Evolutionary conservation across 2,329 filamentous ascomycete genomes (phyloP).

Genomic region (Arthrinium puccinioides): DNA sequence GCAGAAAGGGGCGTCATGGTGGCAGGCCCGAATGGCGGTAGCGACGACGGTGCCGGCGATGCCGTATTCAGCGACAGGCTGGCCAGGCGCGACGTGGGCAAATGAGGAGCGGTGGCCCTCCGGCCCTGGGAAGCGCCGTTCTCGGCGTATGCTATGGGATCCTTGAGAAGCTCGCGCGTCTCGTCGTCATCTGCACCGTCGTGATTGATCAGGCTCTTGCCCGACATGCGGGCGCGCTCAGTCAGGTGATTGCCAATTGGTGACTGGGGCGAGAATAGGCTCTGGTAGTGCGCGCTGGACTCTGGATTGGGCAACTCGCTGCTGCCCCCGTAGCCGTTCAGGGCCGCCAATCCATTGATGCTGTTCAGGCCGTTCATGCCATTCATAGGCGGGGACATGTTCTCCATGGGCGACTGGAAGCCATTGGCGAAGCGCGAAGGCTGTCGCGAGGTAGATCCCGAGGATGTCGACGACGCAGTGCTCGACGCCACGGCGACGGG

Average conservation of each 20-base stretch:
- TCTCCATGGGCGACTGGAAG: slow-evolving; percentile 54
- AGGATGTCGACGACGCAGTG: slow-evolving; percentile 34
- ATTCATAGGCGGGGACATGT: slow-evolving; percentile 53
- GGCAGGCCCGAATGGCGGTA: slow-evolving; percentile 37
- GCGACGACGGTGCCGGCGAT: slow-evolving; percentile 48
- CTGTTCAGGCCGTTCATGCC: slow-evolving; percentile 20
- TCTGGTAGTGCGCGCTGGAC: slow-evolving; percentile 46
- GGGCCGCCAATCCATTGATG: slow-evolving; percentile 18
- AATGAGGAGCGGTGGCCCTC: slow-evolving; percentile 63
- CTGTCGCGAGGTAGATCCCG: slow-evolving; percentile 41
- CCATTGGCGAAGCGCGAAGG: slow-evolving; percentile 51
- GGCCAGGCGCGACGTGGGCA: slow-evolving; percentile 62
- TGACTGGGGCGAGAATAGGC: slow-evolving; percentile 65
- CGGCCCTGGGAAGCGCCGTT: slow-evolving; percentile 55
- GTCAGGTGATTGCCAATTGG: slow-evolving; percentile 64
- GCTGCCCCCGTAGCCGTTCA: too few species aligned
- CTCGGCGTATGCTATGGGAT: slow-evolving; percentile 67
- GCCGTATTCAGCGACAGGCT: slow-evolving; percentile 67
- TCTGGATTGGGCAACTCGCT: slow-evolving; percentile 55
- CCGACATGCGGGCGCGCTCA: slow-evolving; percentile 52
- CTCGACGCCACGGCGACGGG: slow-evolving; percentile 31
- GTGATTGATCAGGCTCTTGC: slow-evolving; percentile 67
- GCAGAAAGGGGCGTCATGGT: slow-evolving; percentile 30
- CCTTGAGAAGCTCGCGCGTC: slow-evolving; percentile 63
- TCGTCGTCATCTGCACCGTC: slow-evolving; percentile 64